Evolutionary conservation across 805 yeast species (phyloP).

Genomic region (Blastobotrys americana): DNA sequence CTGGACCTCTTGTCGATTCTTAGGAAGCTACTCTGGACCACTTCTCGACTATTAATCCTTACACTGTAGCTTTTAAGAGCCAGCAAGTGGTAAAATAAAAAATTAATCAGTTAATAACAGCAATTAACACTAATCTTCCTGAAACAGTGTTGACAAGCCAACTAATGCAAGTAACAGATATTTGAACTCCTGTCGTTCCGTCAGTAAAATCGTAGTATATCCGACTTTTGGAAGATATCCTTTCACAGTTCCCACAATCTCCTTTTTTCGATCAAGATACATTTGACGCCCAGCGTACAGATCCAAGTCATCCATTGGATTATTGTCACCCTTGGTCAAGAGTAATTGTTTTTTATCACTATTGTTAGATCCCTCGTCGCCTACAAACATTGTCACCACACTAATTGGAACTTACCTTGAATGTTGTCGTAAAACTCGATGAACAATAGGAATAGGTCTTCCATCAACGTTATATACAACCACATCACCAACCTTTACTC

Average conservation of each 20-base stretch:
- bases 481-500: conserved; percentile 76
- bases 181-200: conserved; percentile 81
- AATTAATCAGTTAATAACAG: too few species aligned
- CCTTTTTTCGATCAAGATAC: conserved; percentile 69
- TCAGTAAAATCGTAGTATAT: conserved; percentile 81
- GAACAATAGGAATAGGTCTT: conserved; percentile 90
- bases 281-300: conserved; percentile 69
- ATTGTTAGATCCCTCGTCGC: conserved; percentile 8
- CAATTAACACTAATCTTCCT: conserved; percentile 46
- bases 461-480: conserved; percentile 84
- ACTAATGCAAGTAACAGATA: conserved; percentile 67
- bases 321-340: conserved; percentile 94
- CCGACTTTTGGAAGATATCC: conserved; percentile 88
- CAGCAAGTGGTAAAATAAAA: too few species aligned
- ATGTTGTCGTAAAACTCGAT: conserved; percentile 86
- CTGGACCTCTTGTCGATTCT: too few species aligned
- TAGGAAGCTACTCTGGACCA: conserved; percentile 1
- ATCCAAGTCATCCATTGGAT: conserved; percentile 83
- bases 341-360: conserved; percentile 50
- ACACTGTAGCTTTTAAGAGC: too few species aligned
- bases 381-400: conserved; percentile 4
- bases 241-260: conserved; percentile 78
- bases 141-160: conserved; percentile 61
- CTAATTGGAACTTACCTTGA: conserved; percentile 30
- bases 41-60: too few species aligned